Base-by-base conservation (phyloP, 129 eudicot genomes). In the Tanacetum coccineum region DNA sequence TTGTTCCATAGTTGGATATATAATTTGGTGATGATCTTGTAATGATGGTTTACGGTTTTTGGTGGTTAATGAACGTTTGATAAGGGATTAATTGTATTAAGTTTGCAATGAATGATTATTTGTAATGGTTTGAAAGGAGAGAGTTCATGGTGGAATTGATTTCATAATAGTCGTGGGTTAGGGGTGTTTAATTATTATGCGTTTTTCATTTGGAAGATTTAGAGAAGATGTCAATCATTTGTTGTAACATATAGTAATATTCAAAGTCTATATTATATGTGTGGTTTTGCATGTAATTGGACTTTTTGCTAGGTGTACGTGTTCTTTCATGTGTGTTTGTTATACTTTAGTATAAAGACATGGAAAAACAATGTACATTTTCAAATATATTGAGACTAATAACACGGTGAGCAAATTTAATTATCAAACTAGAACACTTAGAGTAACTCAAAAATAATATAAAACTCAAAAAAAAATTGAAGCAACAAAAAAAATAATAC, bases 91-190 rank as follows among this genome's bases (percentile, higher is more conserved):
- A 45, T 9, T 18, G 52, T 13, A 7, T 3, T 6, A 51, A 15
- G 40, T 62, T 21, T 9, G 53, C 39, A 51, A 53, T 4, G 13
- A 54, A 54, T 64, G 56, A 20, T 63, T 64, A 11, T 25, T 65
- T 74, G 46, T 19, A 11, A 58, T 56, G 67, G 52, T 49, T 0
- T 30, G 15, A 25, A 46, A 11, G 20, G 45, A 6, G n/a, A n/a
- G 40, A 66, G 26, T 57, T 56, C 62, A 66, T 66, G 53, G 66
- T 9, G 52, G 67, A 66, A 73, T 66, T 66, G 52, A 66, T 30
- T 56, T 65, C 18, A 55, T 57, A 13, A 11, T 57, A 44, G 66
- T 42, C 45, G 10, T 55, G 46, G 13, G 4, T 21, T 3, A 20
- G 50, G 72, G 53, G 51, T 44, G 45, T 30, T 68, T 68, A 63